Base-by-base conservation (phyloP, 495 filamentous ascomycete genomes). In the Lasiosphaeria ovina region DNA sequence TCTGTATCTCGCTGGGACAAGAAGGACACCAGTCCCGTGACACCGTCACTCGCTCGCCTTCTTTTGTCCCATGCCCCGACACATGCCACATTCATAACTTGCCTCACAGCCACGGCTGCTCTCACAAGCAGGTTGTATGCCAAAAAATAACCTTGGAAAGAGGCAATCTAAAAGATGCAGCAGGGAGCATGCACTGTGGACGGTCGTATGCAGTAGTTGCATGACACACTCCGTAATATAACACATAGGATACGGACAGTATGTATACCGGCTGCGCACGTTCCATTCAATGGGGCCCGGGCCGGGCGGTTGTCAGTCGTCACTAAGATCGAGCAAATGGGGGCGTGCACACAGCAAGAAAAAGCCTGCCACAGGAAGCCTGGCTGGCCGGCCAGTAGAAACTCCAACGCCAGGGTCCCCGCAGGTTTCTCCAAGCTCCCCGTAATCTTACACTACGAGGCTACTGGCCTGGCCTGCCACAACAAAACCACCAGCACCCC, bases 381-480 rank as follows among this genome's bases (percentile, higher is more conserved):
- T 44, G 49, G 24, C 31, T 31, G 35, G 16, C 32, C 6, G 12
- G 16, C 9, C 16, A 8, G 17, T 31, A 36, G 48, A 51, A 59
- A 63, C 56, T 63, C 61, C 56, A 58, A 55, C 56, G 51, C 56
- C 56, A 42, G 44, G 61, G 60, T 51, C 44, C 55, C 51, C 42
- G 51, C 56, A 59, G 61, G 61, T 61, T 59, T 65, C 64, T 55
- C 58, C 53, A 64, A 67, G 64, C 59, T 64, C 63, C 61, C 68
- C 63, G 63, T 66, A 71, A 71, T 69, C 62, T 69, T 71, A 69
- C 24, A 24, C 24, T 24, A 24, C 69, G 64, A 69, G 69, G 55
- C 58, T 66, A 58, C 62, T 65, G 44, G 44, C 16, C 11, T n/a
- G 12, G 44, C 16, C 44, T 62, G 55, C 8, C 61, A 62, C 33